Conservation (phyloP, 148 eudicot genomes). For the Arbutus unedo region DNA sequence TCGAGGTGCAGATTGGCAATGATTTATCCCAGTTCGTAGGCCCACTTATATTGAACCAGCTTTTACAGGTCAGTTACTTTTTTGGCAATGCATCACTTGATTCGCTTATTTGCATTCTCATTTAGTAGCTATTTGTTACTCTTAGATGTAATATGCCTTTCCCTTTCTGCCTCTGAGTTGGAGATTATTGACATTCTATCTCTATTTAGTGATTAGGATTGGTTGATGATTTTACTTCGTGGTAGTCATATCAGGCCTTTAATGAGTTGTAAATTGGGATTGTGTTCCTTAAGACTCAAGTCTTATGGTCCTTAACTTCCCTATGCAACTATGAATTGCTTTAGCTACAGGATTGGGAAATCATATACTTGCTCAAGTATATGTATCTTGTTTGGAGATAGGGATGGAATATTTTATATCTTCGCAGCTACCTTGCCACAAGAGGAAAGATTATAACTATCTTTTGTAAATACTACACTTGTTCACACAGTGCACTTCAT, state of each 20-base stretch:
- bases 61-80: conserved; percentile 20
- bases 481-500: not conserved
- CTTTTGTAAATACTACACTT: not conserved
- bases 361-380: not conserved
- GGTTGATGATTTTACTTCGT: not conserved
- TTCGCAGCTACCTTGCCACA: not conserved
- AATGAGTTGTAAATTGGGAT: not conserved
- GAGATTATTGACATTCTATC: not conserved
- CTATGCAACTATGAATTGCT: not conserved
- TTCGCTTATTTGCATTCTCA: not conserved
- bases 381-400: not conserved
- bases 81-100: not conserved
- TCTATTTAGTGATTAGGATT: not conserved
- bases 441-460: not conserved
- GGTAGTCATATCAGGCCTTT: not conserved
- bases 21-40: conserved; percentile 32
- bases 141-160: not conserved
- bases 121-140: not conserved
- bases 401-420: too few species aligned
- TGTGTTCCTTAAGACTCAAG: not conserved
- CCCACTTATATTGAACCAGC: conserved; percentile 19
- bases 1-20: conserved; percentile 20
- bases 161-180: not conserved
- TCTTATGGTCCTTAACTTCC: not conserved
- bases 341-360: not conserved